A percentile compares a stretch with the other conserved stretches of the same genome.
Conservation (phyloP, 148 eudicot genomes). For the Pouteria glomerata region DNA sequence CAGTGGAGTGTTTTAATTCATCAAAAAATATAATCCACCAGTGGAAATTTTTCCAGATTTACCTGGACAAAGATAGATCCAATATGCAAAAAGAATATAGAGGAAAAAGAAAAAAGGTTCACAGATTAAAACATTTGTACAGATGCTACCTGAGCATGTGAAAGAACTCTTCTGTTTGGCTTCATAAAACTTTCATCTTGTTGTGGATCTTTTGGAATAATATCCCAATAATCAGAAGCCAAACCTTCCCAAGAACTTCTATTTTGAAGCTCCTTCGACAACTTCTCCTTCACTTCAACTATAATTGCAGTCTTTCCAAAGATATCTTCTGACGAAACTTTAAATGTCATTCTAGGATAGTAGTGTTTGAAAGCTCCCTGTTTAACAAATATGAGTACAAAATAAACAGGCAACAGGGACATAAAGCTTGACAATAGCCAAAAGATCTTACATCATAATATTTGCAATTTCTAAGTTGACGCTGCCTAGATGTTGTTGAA, state of each 20-base stretch:
- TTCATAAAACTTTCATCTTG: conserved; percentile 34
- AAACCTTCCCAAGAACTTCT: conserved; percentile 17
- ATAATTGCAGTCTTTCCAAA: conserved; percentile 64
- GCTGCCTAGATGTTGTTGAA: conserved; percentile 23
- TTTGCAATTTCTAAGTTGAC: conserved; percentile 41
- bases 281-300: conserved; percentile 50
- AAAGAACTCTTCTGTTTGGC: conserved; percentile 41
- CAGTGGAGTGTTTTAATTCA: not conserved
- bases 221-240: conserved; percentile 66
- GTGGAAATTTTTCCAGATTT: not conserved
- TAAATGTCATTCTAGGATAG: conserved; percentile 67
- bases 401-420: not conserved
- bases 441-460: conserved; percentile 72
- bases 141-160: conserved; percentile 62
- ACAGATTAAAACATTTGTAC: not conserved
- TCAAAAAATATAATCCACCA: not conserved
- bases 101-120: not conserved
- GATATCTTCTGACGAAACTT: conserved; percentile 55
- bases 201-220: conserved; percentile 57
- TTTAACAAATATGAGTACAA: conserved; percentile 14
- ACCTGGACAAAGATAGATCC: not conserved
- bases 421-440: conserved; percentile 1
- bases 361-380: conserved; percentile 39
- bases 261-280: conserved; percentile 22
- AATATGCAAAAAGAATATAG: not conserved